Conservation (phyloP, 805 yeast species). For the Starmerella lactis-condensi region DNA sequence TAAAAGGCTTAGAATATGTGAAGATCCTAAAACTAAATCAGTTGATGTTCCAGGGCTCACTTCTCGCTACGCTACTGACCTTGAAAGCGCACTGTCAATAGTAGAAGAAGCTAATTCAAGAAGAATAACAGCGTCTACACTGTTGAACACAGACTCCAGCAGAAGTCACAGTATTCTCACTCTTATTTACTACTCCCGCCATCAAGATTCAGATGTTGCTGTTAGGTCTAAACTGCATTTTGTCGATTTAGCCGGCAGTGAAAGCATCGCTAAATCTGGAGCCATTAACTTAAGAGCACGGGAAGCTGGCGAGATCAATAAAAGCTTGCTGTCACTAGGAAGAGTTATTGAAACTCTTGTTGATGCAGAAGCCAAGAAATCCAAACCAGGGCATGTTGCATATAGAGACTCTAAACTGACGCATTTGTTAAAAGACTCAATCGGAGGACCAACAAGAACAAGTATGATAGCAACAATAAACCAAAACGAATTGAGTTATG, state of each 20-base stretch:
- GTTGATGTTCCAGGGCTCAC: constrained; percentile 41
- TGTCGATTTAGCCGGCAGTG: constrained; percentile 92
- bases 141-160: constrained; percentile 56
- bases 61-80: constrained; percentile 32
- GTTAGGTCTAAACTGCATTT: constrained; percentile 48
- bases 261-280: constrained; percentile 72
- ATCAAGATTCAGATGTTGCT: constrained; percentile 32
- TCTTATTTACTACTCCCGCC: constrained; percentile 32
- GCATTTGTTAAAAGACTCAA: constrained; percentile 55
- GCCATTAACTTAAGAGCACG: constrained; percentile 71
- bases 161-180: constrained; percentile 70
- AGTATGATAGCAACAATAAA: constrained; percentile 74
- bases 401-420: constrained; percentile 73
- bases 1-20: constrained; percentile 38
- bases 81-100: constrained; percentile 33
- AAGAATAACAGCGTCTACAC: constrained; percentile 61
- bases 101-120: constrained; percentile 40
- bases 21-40: constrained; percentile 30
- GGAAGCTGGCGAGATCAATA: constrained; percentile 88
- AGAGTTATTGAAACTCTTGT: constrained; percentile 39
- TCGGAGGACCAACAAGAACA: constrained; percentile 80
- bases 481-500: constrained; percentile 59
- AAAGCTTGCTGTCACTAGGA: constrained; percentile 70
- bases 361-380: constrained; percentile 1
- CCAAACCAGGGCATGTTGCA: constrained; percentile 39